Conservation (phyloP, 1,284 basidiomycete genomes). For the Irpex lacteus region DNA sequence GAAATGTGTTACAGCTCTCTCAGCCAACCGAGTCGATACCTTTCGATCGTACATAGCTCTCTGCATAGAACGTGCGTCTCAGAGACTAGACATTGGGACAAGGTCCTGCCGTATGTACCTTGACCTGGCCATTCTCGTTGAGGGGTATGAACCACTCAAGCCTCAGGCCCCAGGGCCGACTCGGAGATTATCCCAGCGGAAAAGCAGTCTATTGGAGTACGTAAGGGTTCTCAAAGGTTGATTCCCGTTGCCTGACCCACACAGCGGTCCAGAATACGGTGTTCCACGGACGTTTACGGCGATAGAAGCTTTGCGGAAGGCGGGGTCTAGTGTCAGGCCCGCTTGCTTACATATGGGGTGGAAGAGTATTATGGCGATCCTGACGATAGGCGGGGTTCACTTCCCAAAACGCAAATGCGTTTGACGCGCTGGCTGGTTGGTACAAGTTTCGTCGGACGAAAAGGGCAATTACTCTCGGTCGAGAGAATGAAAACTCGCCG, state of each 20-base stretch:
- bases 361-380: too few relatives aligned
- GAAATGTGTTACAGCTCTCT: too few relatives aligned
- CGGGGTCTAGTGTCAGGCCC: too few relatives aligned
- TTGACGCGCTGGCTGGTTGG: background rate
- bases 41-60: background rate
- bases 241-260: background rate
- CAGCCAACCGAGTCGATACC: background rate
- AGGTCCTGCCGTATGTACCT: background rate
- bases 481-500: background rate
- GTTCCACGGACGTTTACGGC: background rate
- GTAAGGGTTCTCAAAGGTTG: background rate
- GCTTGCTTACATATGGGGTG: too few relatives aligned
- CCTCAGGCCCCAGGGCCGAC: too few relatives aligned
- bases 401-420: too few relatives aligned
- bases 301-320: background rate
- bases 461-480: background rate
- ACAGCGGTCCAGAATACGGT: background rate
- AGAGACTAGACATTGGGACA: background rate
- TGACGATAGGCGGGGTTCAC: too few relatives aligned
- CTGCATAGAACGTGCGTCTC: background rate
- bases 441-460: background rate
- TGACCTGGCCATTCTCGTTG: background rate
- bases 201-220: background rate
- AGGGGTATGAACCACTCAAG: too few relatives aligned
- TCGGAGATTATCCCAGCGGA: too few relatives aligned